Evolutionary conservation across 805 yeast genomes (phyloP), one percentile per base, ranked within the genome.

Genomic region (Saccharomycopsis schoenii): DNA sequence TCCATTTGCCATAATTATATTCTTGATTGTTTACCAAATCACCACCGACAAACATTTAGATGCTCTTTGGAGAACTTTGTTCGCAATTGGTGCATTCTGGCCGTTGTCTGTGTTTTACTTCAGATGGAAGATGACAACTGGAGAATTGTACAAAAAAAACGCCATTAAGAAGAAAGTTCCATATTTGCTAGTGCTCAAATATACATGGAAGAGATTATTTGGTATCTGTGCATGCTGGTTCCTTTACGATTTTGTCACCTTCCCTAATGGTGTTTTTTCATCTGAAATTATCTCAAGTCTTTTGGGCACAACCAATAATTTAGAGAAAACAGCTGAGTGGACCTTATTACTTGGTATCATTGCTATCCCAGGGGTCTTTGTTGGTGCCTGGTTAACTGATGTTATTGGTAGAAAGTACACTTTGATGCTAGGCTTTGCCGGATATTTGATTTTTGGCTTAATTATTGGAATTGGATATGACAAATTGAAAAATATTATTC

Each of bases 211-310:
- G 52, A 75, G 88, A 61, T 68, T 88, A 24, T 65, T 86, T 37
- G 94, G 93, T 41, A 84, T 89, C 17, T 83, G 88, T 69, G 84
- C 82, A 4, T 80, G 87, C 61, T 88, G 94, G 94, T 87, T 87
- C 74, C 76, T 87, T 67, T 88, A 85, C 69, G 96, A 88, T 73
- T 88, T 87, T 67, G 88, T 88, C 67, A 83, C 88, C 6, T 88
- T 87, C 76, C 92, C 93, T 12, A 86, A 86, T 69, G 90, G 89
- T 69, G 78, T 85, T 58, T 86, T 85, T 70, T 80, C 87, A 4
- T 79, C 80, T 12, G 77, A 84, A 37, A 86, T 86, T 66, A 83
- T 85, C 60, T 67, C 83, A 14, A 72, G 78, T n/a, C 80, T 85
- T 6, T 74, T 84, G 58, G 67, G 63, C 39, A 66, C 66, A 15